These are phyloP conservation scores for Raddia distichophylla DNA, from an alignment of 176 grass and related monocot species.

Conservation along the genomic window DNA sequence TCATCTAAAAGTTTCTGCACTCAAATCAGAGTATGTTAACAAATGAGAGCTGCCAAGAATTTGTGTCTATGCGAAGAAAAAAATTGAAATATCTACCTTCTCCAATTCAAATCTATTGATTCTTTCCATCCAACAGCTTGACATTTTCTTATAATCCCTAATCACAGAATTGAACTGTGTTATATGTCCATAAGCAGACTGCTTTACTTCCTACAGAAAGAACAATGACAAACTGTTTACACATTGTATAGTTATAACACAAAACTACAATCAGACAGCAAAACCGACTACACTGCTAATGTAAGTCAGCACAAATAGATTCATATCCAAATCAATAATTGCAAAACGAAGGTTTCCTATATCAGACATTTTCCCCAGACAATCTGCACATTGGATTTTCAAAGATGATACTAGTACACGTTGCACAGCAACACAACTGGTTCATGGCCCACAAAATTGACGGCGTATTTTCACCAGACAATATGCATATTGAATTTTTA, in stretches of 20 bases:
- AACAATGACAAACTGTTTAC: conserved; percentile 19
- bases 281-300: conserved; percentile 6
- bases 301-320: conserved; percentile 23
- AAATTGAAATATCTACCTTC: conserved; percentile 58
- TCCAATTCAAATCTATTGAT: conserved; percentile 69
- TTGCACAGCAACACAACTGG: not conserved
- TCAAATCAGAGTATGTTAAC: conserved; percentile 30
- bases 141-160: conserved; percentile 55
- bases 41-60: conserved; percentile 20
- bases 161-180: conserved; percentile 50
- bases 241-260: conserved; percentile 4
- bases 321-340: conserved; percentile 35
- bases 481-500: conserved; percentile 23
- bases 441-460: conserved; percentile 26
- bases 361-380: conserved; percentile 6
- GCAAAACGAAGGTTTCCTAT: conserved; percentile 7
- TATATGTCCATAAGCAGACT: conserved; percentile 51
- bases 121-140: conserved; percentile 47
- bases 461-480: not conserved
- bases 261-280: conserved; percentile 16
- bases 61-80: not conserved
- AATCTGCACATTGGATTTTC: conserved; percentile 22
- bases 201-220: conserved; percentile 67
- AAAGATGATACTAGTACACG: not conserved
- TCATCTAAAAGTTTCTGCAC: conserved; percentile 62